Conservation (phyloP, 2,329 filamentous ascomycete species). For the Colletotrichum sp. region DNA sequence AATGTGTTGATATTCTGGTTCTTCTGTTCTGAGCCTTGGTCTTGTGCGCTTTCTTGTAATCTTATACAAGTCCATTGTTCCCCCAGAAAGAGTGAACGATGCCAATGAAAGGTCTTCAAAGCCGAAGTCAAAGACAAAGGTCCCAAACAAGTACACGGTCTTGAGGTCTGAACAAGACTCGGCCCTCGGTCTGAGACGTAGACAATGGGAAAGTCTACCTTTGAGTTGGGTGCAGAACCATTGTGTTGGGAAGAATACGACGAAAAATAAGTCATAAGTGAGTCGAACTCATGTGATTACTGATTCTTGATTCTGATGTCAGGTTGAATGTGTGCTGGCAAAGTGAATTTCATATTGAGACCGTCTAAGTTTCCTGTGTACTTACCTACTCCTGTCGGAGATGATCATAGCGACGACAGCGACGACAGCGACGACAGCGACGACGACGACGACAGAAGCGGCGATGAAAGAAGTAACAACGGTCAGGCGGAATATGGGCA, state of each 20-base stretch:
- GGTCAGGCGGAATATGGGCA: too few species aligned
- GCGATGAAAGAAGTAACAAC: too few species aligned
- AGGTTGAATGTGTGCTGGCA: neutral
- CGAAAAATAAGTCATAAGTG: neutral
- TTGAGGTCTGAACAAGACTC: neutral
- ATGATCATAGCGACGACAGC: too few species aligned
- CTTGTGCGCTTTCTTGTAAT: neutral
- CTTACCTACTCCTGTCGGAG: too few species aligned
- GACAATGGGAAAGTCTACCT: neutral
- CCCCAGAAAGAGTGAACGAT: neutral
- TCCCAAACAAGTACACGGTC: neutral
- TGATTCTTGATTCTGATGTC: neutral
- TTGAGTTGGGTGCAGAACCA: neutral
- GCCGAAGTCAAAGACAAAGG: neutral
- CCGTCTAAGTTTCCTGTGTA: too few species aligned
- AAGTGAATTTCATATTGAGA: too few species aligned
- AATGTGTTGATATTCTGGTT: neutral
- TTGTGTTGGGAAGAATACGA: neutral
- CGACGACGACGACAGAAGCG: too few species aligned
- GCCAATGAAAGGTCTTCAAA: neutral
- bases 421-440: too few species aligned
- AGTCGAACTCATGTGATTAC: neutral
- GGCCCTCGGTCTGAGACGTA: neutral
- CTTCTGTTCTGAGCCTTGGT: neutral
- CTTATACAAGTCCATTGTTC: neutral